Conservation (phyloP, 2,329 filamentous ascomycete species). For the Ceratocystis harringtonii region DNA sequence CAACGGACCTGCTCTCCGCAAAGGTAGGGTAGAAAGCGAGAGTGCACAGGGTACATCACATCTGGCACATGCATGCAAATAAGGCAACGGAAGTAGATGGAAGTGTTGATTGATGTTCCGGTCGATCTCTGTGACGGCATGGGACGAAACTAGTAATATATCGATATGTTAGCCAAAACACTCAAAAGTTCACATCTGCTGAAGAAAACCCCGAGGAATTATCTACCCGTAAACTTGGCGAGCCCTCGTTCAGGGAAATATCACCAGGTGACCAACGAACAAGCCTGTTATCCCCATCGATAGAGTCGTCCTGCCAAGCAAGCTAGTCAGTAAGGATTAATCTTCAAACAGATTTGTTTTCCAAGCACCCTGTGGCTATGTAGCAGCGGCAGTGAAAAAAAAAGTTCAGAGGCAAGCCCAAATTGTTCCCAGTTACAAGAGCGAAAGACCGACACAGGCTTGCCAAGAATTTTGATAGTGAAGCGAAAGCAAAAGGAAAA, state of each 20-base stretch:
- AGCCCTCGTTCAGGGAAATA: no score
- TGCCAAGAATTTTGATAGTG: not conserved
- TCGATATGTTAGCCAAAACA: not conserved
- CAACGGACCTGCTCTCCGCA: not conserved
- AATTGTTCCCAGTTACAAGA: not conserved
- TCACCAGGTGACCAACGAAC: no score
- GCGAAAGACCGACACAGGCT: not conserved
- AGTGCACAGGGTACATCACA: no score
- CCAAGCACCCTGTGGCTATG: no score
- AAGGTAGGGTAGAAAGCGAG: no score
- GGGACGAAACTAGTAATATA: not conserved
- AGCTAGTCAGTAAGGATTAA: no score
- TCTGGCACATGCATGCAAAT: no score
- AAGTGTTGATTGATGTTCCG: not conserved
- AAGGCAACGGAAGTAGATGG: no score
- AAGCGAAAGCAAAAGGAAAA: not conserved
- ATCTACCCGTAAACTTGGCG: not conserved
- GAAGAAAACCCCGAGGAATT: not conserved
- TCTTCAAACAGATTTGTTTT: no score
- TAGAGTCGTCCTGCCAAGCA: no score
- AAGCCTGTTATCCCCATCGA: no score
- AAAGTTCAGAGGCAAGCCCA: not conserved
- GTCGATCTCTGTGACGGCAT: not conserved
- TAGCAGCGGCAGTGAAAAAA: no score
- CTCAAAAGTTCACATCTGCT: not conserved